Conservation (phyloP, 2,329 filamentous ascomycete genomes). For the Aspergillus sp. region DNA sequence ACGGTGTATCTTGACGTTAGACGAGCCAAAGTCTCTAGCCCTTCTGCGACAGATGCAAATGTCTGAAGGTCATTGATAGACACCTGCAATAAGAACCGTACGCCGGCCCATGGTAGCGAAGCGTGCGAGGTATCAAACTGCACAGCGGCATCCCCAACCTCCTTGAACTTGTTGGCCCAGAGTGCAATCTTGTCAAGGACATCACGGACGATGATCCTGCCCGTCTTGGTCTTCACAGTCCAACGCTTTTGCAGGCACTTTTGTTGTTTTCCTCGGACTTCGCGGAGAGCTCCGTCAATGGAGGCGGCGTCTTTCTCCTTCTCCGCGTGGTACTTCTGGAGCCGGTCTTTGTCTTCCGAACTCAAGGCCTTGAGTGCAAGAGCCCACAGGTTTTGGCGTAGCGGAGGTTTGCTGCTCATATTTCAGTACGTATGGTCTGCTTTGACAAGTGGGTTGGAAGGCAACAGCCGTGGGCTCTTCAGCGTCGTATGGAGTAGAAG, state of each 20-base stretch:
- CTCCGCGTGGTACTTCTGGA: too few species aligned
- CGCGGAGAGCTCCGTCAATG: too few species aligned
- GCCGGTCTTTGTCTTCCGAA: too few species aligned
- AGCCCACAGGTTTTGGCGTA: too few species aligned
- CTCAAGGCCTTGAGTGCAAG: too few species aligned
- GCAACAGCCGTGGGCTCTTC: too few species aligned
- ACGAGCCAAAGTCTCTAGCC: background rate
- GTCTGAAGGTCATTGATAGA: background rate
- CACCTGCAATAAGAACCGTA: background rate
- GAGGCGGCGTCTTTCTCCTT: too few species aligned
- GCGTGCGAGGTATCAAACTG: background rate
- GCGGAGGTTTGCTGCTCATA: too few species aligned
- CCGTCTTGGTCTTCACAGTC: background rate
- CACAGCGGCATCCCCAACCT: background rate
- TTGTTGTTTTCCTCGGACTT: too few species aligned
- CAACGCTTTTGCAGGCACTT: background rate
- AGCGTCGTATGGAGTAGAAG: too few species aligned
- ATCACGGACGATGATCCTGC: background rate
- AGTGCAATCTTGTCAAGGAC: background rate
- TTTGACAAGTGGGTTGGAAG: too few species aligned
- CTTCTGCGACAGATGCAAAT: background rate
- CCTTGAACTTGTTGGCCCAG: background rate
- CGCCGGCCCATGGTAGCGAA: background rate
- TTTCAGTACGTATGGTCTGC: too few species aligned
- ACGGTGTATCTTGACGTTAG: background rate